Evolutionary conservation across 352 stramenopile species (phyloP).

Genomic region (Halophytophthora batemanensis): DNA sequence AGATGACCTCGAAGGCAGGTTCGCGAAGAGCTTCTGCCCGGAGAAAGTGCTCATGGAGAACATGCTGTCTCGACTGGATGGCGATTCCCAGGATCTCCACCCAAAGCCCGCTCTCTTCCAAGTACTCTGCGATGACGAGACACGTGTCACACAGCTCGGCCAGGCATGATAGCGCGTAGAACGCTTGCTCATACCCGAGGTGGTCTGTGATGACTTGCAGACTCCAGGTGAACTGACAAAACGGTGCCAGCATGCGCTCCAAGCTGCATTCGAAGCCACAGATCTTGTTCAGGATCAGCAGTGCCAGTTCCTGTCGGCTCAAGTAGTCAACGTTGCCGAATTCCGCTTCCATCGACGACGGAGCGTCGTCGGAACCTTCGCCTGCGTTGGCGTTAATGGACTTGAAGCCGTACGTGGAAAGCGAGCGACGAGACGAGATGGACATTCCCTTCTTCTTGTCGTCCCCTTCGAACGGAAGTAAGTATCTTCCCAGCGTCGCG

Average conservation of each 20-base stretch:
- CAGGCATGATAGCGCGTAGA: conserved; percentile 71
- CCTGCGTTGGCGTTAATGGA: conserved; percentile 34
- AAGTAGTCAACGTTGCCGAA: conserved; percentile 81
- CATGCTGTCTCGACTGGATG: conserved; percentile 74
- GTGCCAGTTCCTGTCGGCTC: conserved; percentile 64
- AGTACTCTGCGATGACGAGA: conserved; percentile 69
- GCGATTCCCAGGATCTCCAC: conserved; percentile 78
- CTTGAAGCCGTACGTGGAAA: conserved; percentile 78
- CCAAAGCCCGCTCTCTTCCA: conserved; percentile 70
- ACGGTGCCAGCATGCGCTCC: conserved; percentile 71
- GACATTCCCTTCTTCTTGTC: conserved; percentile 53
- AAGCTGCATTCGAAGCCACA: conserved; percentile 69
- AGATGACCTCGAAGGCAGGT: conserved; percentile 80
- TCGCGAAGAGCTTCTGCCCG: conserved; percentile 69
- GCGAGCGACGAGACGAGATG: conserved; percentile 69
- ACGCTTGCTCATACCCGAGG: conserved; percentile 76
- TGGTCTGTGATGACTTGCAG: conserved; percentile 83
- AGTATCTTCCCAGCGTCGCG: conserved; percentile 66
- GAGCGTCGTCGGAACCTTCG: conserved; percentile 19
- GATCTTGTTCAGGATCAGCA: conserved; percentile 81
- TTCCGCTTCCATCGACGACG: conserved; percentile 49
- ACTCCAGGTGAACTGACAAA: conserved; percentile 77
- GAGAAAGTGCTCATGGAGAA: conserved; percentile 80
- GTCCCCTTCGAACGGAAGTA: conserved; percentile 66
- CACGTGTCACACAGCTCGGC: conserved; percentile 78